phyloP scores from a whole-genome alignment of 495 filamentous ascomycete genomes.

The Penicillium fimorum region DNA sequence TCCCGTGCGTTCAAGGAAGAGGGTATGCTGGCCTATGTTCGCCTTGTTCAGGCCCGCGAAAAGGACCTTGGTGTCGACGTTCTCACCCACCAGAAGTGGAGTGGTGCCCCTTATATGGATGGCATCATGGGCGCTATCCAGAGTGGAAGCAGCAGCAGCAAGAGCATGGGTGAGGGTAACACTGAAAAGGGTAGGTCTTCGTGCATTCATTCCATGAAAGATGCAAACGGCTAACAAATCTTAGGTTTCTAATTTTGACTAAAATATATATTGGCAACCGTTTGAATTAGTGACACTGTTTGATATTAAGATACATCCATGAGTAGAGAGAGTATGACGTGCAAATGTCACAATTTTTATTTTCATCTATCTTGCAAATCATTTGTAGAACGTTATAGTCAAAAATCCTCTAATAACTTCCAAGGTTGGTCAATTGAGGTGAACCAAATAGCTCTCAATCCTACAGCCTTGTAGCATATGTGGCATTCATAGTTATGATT shows the following conservation, averaged over 20 bases:
- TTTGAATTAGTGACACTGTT: not conserved
- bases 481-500: not conserved
- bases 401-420: too few species aligned
- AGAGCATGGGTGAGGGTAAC: conserved; percentile 81
- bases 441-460: not conserved
- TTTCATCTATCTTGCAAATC: not conserved
- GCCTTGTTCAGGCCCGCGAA: conserved; percentile 81
- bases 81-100: conserved; percentile 98
- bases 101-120: conserved; percentile 88
- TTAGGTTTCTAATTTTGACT: not conserved
- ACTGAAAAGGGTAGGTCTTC: conserved; percentile 57
- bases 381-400: not conserved
- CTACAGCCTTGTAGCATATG: not conserved
- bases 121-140: conserved; percentile 90
- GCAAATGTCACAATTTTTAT: not conserved
- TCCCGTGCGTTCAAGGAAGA: conserved; percentile 79
- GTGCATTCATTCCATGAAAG: not conserved
- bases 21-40: conserved; percentile 95
- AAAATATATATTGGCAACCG: not conserved
- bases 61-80: conserved; percentile 94
- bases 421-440: not conserved
- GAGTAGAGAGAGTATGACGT: not conserved
- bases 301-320: not conserved
- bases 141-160: conserved; percentile 80
- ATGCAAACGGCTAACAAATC: not conserved